Conservation (phyloP, 768 basidiomycete genomes). For the Kwoniella dejecticola region DNA sequence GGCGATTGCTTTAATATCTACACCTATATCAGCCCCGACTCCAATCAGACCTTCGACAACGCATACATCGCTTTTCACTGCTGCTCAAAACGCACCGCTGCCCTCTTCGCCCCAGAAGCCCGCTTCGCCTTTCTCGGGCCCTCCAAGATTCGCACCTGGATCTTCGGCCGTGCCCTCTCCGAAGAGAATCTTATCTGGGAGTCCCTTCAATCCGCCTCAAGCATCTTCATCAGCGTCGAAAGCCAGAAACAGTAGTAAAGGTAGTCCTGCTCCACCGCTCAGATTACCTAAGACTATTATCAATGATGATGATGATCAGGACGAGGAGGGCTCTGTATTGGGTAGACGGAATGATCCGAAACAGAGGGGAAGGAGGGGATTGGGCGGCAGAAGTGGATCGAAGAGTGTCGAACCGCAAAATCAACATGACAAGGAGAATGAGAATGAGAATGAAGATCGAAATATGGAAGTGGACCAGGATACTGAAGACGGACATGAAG, state of each 20-base stretch:
- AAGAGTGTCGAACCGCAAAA: slow-evolving; percentile 14
- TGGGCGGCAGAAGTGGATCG: slow-evolving; percentile 6
- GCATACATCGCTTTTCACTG: slow-evolving; percentile 7
- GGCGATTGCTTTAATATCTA: not conserved
- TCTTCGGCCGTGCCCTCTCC: slow-evolving; percentile 16
- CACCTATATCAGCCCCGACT: slow-evolving; percentile 10
- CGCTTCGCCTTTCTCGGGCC: slow-evolving; percentile 42
- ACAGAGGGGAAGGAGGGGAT: not conserved
- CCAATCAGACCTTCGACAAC: slow-evolving; percentile 11
- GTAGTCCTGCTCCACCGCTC: slow-evolving; percentile 9
- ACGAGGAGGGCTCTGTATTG: slow-evolving; percentile 9
- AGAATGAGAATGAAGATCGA: not conserved
- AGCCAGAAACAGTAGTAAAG: not conserved
- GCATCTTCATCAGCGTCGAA: slow-evolving; percentile 4
- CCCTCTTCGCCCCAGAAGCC: slow-evolving; percentile 13
- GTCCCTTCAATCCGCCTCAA: slow-evolving; percentile 37
- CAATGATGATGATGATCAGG: slow-evolving; percentile 40
- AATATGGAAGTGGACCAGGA: slow-evolving; percentile 3
- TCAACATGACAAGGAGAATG: too few species aligned
- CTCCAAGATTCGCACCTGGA: slow-evolving; percentile 39
- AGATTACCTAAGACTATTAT: slow-evolving; percentile 31
- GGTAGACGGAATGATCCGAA: not conserved
- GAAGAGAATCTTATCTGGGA: slow-evolving; percentile 33
- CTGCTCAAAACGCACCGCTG: not conserved
- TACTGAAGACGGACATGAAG: not conserved